phyloP scores from a whole-genome alignment of 1,284 basidiomycete species.

The Ganoderma lingzhi region DNA sequence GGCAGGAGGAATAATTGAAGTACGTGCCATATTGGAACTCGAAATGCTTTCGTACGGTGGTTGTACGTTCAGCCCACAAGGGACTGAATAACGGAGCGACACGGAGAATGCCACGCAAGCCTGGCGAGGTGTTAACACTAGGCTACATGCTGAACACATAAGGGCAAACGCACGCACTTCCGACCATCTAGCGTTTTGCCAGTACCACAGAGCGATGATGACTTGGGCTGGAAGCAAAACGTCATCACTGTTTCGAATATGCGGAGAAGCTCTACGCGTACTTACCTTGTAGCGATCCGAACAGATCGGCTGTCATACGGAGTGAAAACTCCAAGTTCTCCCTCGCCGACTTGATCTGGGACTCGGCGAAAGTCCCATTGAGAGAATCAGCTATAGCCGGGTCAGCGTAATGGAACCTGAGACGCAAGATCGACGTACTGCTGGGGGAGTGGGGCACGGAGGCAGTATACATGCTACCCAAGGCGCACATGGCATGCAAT shows the following conservation, averaged over 20 bases:
- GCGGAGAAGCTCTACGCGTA: slow-evolving; percentile 8
- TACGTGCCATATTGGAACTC: slow-evolving; percentile 59
- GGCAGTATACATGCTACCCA: slow-evolving; percentile 72
- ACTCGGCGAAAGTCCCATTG: slow-evolving; percentile 66
- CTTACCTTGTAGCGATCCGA: slow-evolving; percentile 70
- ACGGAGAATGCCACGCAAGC: slow-evolving; percentile 66
- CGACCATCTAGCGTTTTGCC: slow-evolving; percentile 79
- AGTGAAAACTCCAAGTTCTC: slow-evolving; percentile 58
- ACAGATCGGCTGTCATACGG: slow-evolving; percentile 60
- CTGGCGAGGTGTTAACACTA: slow-evolving; percentile 43
- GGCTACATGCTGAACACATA: neutral
- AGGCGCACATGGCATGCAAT: slow-evolving; percentile 81
- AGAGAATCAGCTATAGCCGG: neutral
- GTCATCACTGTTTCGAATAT: neutral
- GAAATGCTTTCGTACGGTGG: slow-evolving; percentile 65
- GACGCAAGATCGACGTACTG: slow-evolving; percentile 3
- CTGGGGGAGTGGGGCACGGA: slow-evolving; percentile 62
- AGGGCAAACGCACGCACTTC: slow-evolving; percentile 54
- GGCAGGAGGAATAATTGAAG: slow-evolving; percentile 64
- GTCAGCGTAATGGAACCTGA: neutral
- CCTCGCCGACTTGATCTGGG: slow-evolving; percentile 67
- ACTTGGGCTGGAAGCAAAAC: slow-evolving; percentile 55
- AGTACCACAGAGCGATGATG: slow-evolving; percentile 75
- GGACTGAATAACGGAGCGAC: slow-evolving; percentile 65
- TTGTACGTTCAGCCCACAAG: slow-evolving; percentile 73